phyloP scores from a whole-genome alignment of 768 basidiomycete genomes.

The Russula abietina region DNA sequence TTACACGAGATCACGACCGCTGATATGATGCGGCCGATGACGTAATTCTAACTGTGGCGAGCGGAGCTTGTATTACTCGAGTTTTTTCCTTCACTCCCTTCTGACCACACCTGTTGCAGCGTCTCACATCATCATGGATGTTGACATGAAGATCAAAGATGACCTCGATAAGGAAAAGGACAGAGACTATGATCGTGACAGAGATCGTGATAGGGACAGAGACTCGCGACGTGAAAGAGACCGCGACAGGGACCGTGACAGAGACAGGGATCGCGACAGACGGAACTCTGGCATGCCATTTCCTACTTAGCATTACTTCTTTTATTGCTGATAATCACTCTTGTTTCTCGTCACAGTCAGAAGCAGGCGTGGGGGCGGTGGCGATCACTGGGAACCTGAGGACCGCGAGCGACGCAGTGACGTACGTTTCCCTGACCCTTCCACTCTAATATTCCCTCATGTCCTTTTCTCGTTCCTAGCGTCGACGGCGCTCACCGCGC shows the following conservation, averaged over 20 bases:
- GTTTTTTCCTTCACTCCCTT: background rate
- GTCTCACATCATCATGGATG: constrained; percentile 48
- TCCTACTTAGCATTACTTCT: background rate
- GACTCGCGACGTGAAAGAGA: constrained; percentile 46
- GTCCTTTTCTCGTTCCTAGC: constrained; percentile 7
- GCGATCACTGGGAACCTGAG: constrained; percentile 83
- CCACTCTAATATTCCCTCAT: background rate
- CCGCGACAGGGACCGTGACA: constrained; percentile 34
- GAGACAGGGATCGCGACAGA: constrained; percentile 44
- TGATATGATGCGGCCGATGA: too few species aligned
- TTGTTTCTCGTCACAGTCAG: constrained; percentile 36
- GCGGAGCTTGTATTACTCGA: constrained; percentile 1
- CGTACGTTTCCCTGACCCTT: constrained; percentile 34
- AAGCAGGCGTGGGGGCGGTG: constrained; percentile 39
- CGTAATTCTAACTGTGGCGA: background rate
- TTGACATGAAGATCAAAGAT: constrained; percentile 77
- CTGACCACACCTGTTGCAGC: background rate
- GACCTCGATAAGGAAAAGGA: constrained; percentile 60
- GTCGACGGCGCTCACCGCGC: constrained; percentile 36
- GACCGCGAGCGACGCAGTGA: constrained; percentile 58
- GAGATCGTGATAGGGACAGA: constrained; percentile 43
- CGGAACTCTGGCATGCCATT: constrained; percentile 51
- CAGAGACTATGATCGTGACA: constrained; percentile 39
- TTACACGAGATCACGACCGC: too few species aligned
- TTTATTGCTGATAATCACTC: constrained; percentile 7